Evolutionary conservation across 2,329 filamentous ascomycete genomes (phyloP).

Genomic region (Aspergillus clavatus): DNA sequence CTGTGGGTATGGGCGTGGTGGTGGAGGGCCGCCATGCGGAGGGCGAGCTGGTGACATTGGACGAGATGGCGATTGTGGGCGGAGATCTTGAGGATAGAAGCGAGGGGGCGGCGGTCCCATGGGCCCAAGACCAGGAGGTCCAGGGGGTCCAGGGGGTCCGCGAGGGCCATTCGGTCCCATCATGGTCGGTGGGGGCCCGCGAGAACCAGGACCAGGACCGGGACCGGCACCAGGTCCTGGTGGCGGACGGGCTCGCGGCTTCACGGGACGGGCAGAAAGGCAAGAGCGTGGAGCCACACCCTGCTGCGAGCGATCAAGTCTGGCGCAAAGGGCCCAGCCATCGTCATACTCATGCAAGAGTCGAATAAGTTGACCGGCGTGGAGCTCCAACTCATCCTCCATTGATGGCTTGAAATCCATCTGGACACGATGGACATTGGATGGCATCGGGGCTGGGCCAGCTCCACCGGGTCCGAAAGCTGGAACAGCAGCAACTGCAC

Average conservation of each 20-base stretch:
- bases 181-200: slow-evolving; percentile 24
- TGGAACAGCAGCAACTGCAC: slow-evolving; percentile 6
- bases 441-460: slow-evolving; percentile 48
- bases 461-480: slow-evolving; percentile 20
- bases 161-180: slow-evolving; percentile 31
- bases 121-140: slow-evolving; percentile 14
- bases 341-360: slow-evolving; percentile 96
- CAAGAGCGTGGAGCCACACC: slow-evolving; percentile 93
- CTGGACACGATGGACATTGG: slow-evolving; percentile 84
- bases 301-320: slow-evolving; percentile 83
- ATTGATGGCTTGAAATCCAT: slow-evolving; percentile 91
- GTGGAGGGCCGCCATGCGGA: slow-evolving; percentile 24
- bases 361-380: slow-evolving; percentile 76
- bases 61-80: slow-evolving; percentile 16
- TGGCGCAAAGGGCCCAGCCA: slow-evolving; percentile 92
- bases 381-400: slow-evolving; percentile 82
- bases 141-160: slow-evolving; percentile 16
- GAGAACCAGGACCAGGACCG: too few relatives aligned
- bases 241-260: slow-evolving; percentile 60
- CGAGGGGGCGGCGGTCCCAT: slow-evolving; percentile 27
- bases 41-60: slow-evolving; percentile 26
- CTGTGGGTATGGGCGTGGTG: slow-evolving; percentile 23
- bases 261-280: slow-evolving; percentile 84
- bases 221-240: slow-evolving; percentile 29
- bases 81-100: slow-evolving; percentile 30